phyloP scores from a whole-genome alignment of 1,284 basidiomycete genomes.

The Marasmius tenuissimus region DNA sequence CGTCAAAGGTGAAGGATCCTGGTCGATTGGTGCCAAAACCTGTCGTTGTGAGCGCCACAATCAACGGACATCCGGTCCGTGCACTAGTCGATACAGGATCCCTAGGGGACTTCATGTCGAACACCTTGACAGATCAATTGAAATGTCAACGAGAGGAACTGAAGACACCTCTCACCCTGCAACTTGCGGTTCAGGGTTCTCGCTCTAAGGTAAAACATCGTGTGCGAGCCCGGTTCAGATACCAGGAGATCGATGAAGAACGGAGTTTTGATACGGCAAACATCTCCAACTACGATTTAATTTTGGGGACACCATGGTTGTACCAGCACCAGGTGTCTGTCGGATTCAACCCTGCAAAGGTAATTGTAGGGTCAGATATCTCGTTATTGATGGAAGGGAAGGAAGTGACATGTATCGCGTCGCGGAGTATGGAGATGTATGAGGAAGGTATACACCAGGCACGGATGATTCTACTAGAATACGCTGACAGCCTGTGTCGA shows the following conservation, averaged over 20 bases:
- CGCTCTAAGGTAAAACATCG: slow-evolving; percentile 5
- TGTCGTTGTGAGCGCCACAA: background rate
- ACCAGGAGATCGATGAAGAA: slow-evolving; percentile 21
- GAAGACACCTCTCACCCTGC: background rate
- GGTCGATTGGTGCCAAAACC: background rate
- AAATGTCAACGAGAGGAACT: background rate
- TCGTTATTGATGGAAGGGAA: slow-evolving; percentile 16
- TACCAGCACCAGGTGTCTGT: slow-evolving; percentile 24
- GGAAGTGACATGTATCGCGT: background rate
- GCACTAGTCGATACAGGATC: background rate
- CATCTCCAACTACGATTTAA: slow-evolving; percentile 23
- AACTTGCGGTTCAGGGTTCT: slow-evolving; percentile 5
- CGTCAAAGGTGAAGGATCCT: background rate
- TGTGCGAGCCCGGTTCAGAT: slow-evolving; percentile 10
- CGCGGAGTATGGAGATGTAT: background rate
- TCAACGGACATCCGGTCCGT: background rate
- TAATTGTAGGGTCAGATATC: slow-evolving; percentile 15
- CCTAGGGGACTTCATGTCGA: background rate
- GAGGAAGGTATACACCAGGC: too few relatives aligned
- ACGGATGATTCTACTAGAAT: background rate
- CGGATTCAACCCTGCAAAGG: slow-evolving; percentile 4
- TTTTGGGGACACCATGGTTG: slow-evolving; percentile 29
- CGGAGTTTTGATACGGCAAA: slow-evolving; percentile 17
- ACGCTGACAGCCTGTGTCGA: slow-evolving; percentile 8
- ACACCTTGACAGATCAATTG: background rate